Conservation (phyloP, 2,329 filamentous ascomycete species). For the Paracamarosporium sp. region DNA sequence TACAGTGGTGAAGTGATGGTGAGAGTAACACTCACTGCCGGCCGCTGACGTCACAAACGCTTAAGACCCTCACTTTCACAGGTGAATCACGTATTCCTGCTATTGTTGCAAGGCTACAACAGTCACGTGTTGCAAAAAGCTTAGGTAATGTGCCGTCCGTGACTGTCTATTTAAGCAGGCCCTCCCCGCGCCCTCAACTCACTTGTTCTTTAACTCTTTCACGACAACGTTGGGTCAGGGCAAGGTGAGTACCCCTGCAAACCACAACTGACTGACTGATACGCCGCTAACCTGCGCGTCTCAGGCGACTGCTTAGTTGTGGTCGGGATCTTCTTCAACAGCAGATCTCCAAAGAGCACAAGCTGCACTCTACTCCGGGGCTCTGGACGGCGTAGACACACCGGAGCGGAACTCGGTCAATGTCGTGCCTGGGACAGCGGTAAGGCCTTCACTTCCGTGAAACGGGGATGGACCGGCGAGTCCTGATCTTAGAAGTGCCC, state of each 20-base stretch:
- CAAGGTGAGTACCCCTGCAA: background rate
- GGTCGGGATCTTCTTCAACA: background rate
- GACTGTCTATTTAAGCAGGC: background rate
- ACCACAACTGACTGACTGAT: background rate
- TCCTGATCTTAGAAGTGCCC: background rate
- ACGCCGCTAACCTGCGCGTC: background rate
- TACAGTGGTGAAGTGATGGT: too few relatives aligned
- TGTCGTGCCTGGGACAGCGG: constrained; percentile 3
- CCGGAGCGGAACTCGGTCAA: background rate
- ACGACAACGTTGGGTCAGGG: constrained; percentile 7
- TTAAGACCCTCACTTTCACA: background rate
- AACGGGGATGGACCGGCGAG: constrained; percentile 6
- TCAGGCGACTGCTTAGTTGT: background rate
- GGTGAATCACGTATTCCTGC: background rate
- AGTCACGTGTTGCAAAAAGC: background rate
- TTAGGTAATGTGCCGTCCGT: background rate
- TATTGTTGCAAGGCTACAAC: background rate
- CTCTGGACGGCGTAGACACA: constrained; percentile 5
- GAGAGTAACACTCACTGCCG: background rate
- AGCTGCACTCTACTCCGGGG: constrained; percentile 8
- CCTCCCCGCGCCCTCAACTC: background rate
- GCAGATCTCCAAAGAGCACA: background rate
- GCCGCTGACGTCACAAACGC: background rate
- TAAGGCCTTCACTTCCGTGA: background rate
- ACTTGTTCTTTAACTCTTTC: background rate